Evolutionary conservation across 2,329 filamentous ascomycete species (phyloP), one percentile per base, ranked within the genome.

Genomic region (Colletotrichum destructivum): DNA sequence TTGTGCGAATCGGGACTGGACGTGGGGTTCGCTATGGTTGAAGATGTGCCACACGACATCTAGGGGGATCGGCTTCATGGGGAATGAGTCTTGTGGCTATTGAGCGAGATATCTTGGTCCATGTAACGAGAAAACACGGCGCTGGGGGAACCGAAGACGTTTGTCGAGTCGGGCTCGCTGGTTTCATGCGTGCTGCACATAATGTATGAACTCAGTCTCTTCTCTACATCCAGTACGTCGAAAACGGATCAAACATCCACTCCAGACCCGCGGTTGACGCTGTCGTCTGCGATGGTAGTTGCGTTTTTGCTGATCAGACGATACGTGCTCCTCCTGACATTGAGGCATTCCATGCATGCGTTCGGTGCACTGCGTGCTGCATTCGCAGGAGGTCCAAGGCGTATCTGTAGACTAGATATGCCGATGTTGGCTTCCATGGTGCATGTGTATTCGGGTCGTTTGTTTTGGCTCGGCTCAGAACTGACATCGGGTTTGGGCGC

Each of bases 21-120:
- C 8, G 57, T 51, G 3, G 42, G 35, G 12, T 40, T 65, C 15
- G 44, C 52, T 65, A 4, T 65, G 13, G 15, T 65, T 65, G 3
- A 57, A 59, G 42, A 65, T 42, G 16, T 65, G 5, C 62, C 12
- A 65, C 13, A 9, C 44, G 1, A 66, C 16, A 9, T 66, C n/a
- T 26, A 66, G 63, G 21, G 52, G 15, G 16, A 52, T 66, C 2
- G 16, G 15, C 46, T 66, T 59, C 9, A 66, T 59, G 9, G 11
- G 6, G 15, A 59, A n/a, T 8, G 4, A 16, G 49, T 23, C 57
- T 3, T 46, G 23, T 44, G 1, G 15, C 8, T 38, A 23, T 15
- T n/a, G 52, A n/a, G 52, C 15, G 15, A 55, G 52, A 38, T 13
- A 7, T 3, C 26, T 13, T 55, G 6, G 16, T 46, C 23, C 15